Base-by-base conservation (phyloP, 2,329 filamentous ascomycete genomes). In the Cercospora canescens region DNA sequence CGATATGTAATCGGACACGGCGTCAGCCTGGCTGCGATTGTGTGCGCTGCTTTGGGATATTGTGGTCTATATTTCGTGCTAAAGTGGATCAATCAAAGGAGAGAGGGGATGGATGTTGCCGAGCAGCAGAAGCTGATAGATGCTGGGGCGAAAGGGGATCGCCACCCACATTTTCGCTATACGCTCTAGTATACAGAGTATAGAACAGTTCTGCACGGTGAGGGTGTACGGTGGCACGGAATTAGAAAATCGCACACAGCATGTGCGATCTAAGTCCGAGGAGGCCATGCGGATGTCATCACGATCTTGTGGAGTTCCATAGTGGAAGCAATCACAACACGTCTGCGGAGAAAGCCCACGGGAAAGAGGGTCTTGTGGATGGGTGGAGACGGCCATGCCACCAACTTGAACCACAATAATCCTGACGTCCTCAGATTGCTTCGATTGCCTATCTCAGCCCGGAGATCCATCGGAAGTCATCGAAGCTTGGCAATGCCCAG, bases 151-250 rank as follows among this genome's bases (percentile, higher is more conserved):
- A 64, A 39, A 54, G 62, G 50, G 30, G 65, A 67, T 55, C 55
- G 62, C 12, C 61, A 64, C 60, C 62, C 65, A 28, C 62, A 64
- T 37, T 65, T 59, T 50, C 62, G 59, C 58, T 63, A 57, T 24
- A 67, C 62, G 7, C 26, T 64, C 9, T 64, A 61, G 62, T 7
- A 34, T 18, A 18, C 12, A 55, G 41, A 48, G 14, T 32, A 32
- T 2, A n/a, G 32, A 16, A 8, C 8, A n/a, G 16, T 16, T 6
- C 16, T 7, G 14, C 24, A 26, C 50, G 28, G 32, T 54, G 50
- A 30, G 24, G 50, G 50, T 18, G 24, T 32, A 35, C 32, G 8
- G 32, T 12, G 32, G 32, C 32, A 35, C 3, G 2, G 32, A 35
- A 35, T 35, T 12, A 12, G 8, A 35, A 35, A 35, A 12, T 35